Percentiles rank a stretch among this genome's conserved stretches.
These are phyloP conservation scores for Aspergillus cavernicola DNA, from an alignment of 495 filamentous ascomycete genomes.

Conservation along the genomic window DNA sequence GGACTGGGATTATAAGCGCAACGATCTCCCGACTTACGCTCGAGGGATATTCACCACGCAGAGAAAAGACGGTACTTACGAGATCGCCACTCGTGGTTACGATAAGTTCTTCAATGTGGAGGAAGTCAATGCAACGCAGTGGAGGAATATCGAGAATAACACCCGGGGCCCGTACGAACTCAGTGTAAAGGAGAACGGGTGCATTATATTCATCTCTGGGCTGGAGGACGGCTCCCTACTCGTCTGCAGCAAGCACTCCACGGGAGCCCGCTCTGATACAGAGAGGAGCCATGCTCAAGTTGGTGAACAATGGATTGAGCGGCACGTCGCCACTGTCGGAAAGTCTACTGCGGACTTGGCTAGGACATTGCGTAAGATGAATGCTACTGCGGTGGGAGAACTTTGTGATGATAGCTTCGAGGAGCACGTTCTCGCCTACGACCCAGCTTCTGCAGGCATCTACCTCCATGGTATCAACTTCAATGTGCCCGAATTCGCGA, in stretches of 20 bases:
- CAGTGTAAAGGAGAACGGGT: conserved; percentile 96
- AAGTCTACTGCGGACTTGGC: conserved; percentile 76
- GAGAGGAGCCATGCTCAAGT: conserved; percentile 76
- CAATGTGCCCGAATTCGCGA: conserved; percentile 85
- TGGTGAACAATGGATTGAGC: conserved; percentile 82
- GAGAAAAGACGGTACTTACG: conserved; percentile 55
- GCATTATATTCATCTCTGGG: conserved; percentile 95
- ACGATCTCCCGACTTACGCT: conserved; percentile 80
- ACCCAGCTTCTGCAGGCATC: conserved; percentile 76
- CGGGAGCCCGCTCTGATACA: conserved; percentile 65
- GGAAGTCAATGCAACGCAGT: conserved; percentile 74
- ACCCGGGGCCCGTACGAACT: conserved; percentile 91
- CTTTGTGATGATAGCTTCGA: conserved; percentile 95
- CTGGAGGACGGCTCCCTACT: conserved; percentile 82
- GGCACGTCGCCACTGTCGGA: conserved; percentile 68
- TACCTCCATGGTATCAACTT: conserved; percentile 96
- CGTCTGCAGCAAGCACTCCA: conserved; percentile 98
- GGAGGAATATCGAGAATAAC: conserved; percentile 70
- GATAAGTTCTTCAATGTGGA: conserved; percentile 98
- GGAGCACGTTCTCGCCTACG: conserved; percentile 93
- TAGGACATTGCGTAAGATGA: conserved; percentile 67
- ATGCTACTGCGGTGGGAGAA: conserved; percentile 91
- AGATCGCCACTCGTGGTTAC: conserved; percentile 86
- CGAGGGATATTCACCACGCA: conserved; percentile 85
- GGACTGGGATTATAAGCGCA: conserved; percentile 92